Percentiles rank a stretch among this genome's conserved stretches.
phyloP scores from a whole-genome alignment of 2,329 filamentous ascomycete genomes.

The Claviceps sorghi region DNA sequence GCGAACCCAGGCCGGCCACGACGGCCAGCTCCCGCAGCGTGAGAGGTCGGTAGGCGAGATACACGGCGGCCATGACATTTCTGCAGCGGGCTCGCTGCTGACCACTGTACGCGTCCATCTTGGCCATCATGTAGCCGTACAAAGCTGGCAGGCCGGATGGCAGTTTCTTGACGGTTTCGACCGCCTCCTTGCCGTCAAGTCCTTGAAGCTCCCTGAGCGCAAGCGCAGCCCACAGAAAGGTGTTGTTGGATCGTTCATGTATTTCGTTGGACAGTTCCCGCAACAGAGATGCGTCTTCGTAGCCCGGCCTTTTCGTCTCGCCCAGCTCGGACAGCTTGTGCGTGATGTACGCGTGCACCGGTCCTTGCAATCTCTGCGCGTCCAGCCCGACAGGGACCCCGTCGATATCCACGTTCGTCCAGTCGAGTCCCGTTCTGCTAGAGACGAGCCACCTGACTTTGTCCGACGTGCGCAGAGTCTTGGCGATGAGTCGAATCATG shows the following conservation, averaged over 20 bases:
- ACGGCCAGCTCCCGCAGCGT: conserved; percentile 17
- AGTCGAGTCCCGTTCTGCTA: conserved; percentile 18
- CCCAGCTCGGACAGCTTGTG: conserved; percentile 15
- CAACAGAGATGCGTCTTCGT: conserved; percentile 1
- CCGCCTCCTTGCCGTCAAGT: conserved; percentile 5
- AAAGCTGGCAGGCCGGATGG: conserved; percentile 4
- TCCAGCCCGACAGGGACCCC: conserved; percentile 24
- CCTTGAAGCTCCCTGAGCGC: conserved; percentile 6
- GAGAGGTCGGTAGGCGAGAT: conserved; percentile 21
- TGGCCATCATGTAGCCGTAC: conserved; percentile 3
- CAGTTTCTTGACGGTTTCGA: conserved; percentile 3
- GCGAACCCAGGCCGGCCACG: conserved; percentile 10
- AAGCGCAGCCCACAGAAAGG: conserved; percentile 10
- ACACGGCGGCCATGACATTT: conserved; percentile 8
- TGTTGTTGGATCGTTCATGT: conserved; percentile 7
- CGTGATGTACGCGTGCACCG: conserved; percentile 23
- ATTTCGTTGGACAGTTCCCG: conserved; percentile 5
- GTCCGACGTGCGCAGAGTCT: conserved; percentile 12
- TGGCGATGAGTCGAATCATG: conserved; percentile 23
- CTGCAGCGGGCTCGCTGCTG: conserved; percentile 3
- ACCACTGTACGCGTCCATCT: conserved; percentile 1
- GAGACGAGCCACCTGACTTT: conserved; percentile 27
- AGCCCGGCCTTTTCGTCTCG: neutral
- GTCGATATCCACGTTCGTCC: conserved; percentile 19
- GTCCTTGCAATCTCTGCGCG: conserved; percentile 16